Evolutionary conservation across 495 filamentous ascomycete genomes (phyloP).

Genomic region (Tuber microsphaerosporum): DNA sequence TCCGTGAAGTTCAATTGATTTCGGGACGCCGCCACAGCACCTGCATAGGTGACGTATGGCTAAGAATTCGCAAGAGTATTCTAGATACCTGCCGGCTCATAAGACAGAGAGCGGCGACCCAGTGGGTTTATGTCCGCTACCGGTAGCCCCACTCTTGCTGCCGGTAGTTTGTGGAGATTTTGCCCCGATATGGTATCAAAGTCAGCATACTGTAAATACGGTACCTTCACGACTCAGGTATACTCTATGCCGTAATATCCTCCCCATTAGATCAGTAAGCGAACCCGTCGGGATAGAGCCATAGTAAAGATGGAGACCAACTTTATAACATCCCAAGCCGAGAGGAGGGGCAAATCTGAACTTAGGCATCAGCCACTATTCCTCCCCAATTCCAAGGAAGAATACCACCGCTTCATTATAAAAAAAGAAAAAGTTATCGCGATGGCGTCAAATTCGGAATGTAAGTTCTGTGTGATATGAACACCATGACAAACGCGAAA

Average conservation of each 20-base stretch:
- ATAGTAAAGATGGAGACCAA: neutral
- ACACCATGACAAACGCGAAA: neutral
- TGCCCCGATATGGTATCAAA: neutral
- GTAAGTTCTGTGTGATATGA: neutral
- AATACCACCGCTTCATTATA: no score
- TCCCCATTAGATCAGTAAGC: neutral
- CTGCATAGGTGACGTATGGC: no score
- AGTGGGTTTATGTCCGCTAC: neutral
- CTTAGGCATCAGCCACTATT: no score
- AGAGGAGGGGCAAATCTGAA: neutral
- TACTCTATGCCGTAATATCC: neutral
- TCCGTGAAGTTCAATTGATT: neutral
- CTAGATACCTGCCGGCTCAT: neutral
- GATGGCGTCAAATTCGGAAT: neutral
- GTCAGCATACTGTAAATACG: neutral
- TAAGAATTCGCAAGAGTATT: neutral
- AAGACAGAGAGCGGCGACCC: no score
- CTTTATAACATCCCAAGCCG: neutral
- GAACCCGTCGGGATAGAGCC: neutral
- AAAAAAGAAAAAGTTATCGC: neutral
- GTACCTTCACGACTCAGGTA: neutral
- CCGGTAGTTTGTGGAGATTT: no score
- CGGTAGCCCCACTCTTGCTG: no score
- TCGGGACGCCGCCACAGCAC: neutral
- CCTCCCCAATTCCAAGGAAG: no score